A percentile compares a stretch with the other conserved stretches of the same genome.
Evolutionary conservation across 2,329 filamentous ascomycete species (phyloP).

Genomic region (Phialocephala sp.): DNA sequence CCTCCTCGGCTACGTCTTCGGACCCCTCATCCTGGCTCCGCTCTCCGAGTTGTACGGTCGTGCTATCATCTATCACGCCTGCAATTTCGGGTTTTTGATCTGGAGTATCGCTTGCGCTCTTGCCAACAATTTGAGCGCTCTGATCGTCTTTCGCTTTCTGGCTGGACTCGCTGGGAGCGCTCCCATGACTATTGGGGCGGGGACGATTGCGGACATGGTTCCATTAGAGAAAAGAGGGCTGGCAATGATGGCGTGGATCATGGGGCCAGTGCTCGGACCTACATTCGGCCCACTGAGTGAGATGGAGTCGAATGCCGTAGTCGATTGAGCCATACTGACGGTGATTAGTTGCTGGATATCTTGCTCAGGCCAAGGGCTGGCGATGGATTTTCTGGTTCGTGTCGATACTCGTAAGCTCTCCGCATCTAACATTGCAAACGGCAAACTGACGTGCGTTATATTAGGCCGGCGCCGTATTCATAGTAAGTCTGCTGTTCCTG

Average conservation of each 20-base stretch:
- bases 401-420: constrained; percentile 37
- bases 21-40: constrained; percentile 45
- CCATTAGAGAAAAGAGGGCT: constrained; percentile 18
- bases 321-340: background rate
- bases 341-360: background rate
- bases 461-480: constrained; percentile 38
- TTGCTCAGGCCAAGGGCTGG: constrained; percentile 39
- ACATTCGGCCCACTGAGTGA: background rate
- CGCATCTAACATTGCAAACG: constrained; percentile 14
- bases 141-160: constrained; percentile 65
- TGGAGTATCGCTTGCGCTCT: constrained; percentile 60
- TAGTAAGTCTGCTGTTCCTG: background rate
- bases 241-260: constrained; percentile 18
- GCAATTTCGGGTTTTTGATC: constrained; percentile 55
- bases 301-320: background rate
- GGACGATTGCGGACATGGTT: constrained; percentile 20
- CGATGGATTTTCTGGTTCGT: constrained; percentile 39
- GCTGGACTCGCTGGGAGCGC: constrained; percentile 63
- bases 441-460: constrained; percentile 47
- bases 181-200: constrained; percentile 53
- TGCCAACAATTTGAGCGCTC: constrained; percentile 50
- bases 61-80: constrained; percentile 53
- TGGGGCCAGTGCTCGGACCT: constrained; percentile 36
- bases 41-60: constrained; percentile 65
- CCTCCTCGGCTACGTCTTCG: constrained; percentile 23